Base-by-base conservation (phyloP, 257 asterid species). In the Nyctanthes arbortristis region DNA sequence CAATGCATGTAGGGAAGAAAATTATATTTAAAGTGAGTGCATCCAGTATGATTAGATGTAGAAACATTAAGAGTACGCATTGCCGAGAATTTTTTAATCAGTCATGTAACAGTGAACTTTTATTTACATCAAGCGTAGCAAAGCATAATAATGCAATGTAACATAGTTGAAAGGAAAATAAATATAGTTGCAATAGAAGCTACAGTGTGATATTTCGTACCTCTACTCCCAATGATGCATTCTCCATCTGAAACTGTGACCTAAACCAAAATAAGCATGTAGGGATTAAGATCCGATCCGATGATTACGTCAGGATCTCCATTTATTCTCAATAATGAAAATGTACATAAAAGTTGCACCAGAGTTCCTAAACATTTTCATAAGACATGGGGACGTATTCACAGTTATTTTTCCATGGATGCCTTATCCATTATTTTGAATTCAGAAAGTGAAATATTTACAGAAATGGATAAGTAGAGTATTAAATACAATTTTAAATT, bases 171-270 rank as follows among this genome's bases (percentile, higher is more conserved):
- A 35, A 35, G 35, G 40, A 35, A 35, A 5, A 35, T 2, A 1
- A 35, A 2, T 35, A 35, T 35, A 5, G 6, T 35, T 4, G 2
- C 62, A 35, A 5, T 35, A 35, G 2, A 4, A 5, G 11, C 5
- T 35, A 12, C 60, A 37, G 49, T 39, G 45, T 13, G 66, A 63
- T 29, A 13, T 29, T 61, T 47, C 43, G 35, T 70, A 80, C 88
- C 88, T 83, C 82, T 62, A 68, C 78, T 55, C 62, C 34, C 9
- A 83, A 78, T 64, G 65, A 29, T 29, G 35, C 14, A 63, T 83
- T 84, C 8, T 70, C 88, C 43, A 22, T 7, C 39, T 49, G 77
- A 64, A 52, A 27, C 3, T 29, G 68, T 69, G 83, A 70, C 82
- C 88, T 82, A 81, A 69, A 63, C 35, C 9, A 57, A 43, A 47